Evolutionary conservation across 2,329 filamentous ascomycete species (phyloP).

Genomic region (Calonectria hawksworthii): DNA sequence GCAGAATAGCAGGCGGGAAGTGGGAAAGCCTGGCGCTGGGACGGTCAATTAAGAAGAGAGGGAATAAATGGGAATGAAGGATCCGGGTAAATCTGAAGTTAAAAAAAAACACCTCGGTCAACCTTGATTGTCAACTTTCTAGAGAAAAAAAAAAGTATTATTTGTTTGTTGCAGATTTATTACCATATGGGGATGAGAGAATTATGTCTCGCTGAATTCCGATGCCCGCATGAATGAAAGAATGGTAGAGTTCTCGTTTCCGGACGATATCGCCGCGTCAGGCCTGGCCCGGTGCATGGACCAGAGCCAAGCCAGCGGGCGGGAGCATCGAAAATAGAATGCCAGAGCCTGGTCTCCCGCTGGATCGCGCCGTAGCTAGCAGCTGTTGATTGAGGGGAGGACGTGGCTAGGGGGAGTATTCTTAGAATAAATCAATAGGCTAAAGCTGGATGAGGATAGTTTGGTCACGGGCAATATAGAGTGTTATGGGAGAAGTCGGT

Average conservation of each 20-base stretch:
- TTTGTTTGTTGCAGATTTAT: background rate
- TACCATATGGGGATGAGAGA: background rate
- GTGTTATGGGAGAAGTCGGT: constrained; percentile 1
- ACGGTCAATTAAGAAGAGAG: background rate
- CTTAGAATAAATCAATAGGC: constrained; percentile 1
- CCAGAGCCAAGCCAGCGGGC: background rate
- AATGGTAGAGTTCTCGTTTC: background rate
- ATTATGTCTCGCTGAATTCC: background rate
- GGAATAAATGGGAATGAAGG: background rate
- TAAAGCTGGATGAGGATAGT: constrained; percentile 13
- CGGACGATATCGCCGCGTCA: background rate
- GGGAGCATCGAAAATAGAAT: constrained; percentile 20
- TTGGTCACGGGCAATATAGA: background rate
- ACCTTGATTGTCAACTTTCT: background rate
- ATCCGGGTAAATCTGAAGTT: background rate
- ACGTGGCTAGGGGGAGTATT: constrained; percentile 12
- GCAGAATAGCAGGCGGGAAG: background rate
- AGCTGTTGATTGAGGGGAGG: background rate
- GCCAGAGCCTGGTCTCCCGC: constrained; percentile 20
- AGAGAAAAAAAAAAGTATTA: background rate
- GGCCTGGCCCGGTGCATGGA: background rate
- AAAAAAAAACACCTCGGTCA: background rate
- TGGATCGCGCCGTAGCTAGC: constrained; percentile 15
- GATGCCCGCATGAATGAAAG: background rate
- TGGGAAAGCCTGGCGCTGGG: background rate